phyloP scores from a whole-genome alignment of 352 stramenopile species.

The Globisporangium sylvaticum region DNA sequence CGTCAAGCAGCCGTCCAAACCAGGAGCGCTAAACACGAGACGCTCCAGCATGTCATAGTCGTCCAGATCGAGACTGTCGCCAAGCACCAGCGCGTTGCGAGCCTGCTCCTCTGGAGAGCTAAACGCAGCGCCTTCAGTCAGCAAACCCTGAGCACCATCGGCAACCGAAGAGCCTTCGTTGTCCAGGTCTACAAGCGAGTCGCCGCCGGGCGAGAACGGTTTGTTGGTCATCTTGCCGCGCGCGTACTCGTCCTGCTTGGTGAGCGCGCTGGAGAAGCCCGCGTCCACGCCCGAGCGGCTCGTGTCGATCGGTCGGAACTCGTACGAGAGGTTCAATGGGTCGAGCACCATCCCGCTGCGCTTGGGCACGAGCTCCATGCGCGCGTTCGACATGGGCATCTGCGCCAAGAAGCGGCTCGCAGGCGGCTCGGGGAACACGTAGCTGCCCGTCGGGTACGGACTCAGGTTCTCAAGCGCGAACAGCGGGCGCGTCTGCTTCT shows the following conservation, averaged over 20 bases:
- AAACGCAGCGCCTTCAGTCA: constrained; percentile 13
- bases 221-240: constrained; percentile 78
- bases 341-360: constrained; percentile 42
- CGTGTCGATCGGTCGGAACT: constrained; percentile 42
- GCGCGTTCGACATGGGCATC: constrained; percentile 56
- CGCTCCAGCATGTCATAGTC: constrained; percentile 34
- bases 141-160: not conserved
- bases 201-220: constrained; percentile 59
- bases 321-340: constrained; percentile 55
- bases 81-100: constrained; percentile 37
- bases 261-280: constrained; percentile 61
- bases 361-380: constrained; percentile 50
- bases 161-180: not conserved
- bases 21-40: constrained; percentile 51
- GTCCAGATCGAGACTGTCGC: constrained; percentile 11
- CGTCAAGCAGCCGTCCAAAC: constrained; percentile 49
- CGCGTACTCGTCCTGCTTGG: constrained; percentile 77
- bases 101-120: constrained; percentile 28
- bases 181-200: constrained; percentile 44
- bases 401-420: constrained; percentile 67
- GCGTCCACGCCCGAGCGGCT: constrained; percentile 30
- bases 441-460: constrained; percentile 21
- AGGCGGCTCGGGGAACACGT: constrained; percentile 15
- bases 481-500: constrained; percentile 25
- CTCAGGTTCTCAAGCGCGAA: constrained; percentile 42